Base-by-base conservation (phyloP, 2,329 filamentous ascomycete genomes). In the Trichoderma simmonsii region DNA sequence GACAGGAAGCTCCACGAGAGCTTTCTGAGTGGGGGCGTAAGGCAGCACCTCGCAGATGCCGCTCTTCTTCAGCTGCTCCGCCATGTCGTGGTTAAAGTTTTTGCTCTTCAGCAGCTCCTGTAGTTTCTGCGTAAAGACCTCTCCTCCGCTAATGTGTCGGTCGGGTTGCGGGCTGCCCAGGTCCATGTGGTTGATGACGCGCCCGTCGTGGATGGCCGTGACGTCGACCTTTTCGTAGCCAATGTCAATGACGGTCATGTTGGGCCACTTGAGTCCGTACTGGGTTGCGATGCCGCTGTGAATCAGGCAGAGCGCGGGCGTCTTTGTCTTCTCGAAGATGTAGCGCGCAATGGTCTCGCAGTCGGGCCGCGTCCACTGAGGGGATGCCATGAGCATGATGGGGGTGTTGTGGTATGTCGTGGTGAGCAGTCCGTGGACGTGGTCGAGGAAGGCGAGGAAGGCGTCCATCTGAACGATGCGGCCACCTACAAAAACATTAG, bases 271-370 rank as follows among this genome's bases (percentile, higher is more conserved):
- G 34, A 94, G 87, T 12, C 94, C 95, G 78, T 97, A 98, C 71
- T 96, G 91, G 1, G 94, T 92, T 30, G 96, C 95, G 61, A 97
- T 84, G 3, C 93, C 95, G 76, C 94, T 92, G 82, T 98, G 93
- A 84, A 99, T 92, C 74, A 98, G 87, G 77, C 92, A 95, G 66
- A 99, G 92, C 0, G 93, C 94, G 0, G 96, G 96, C 0, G 94
- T 96, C 84, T 95, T 96, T 79, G 97, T 97, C 83, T 96, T 97
- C 82, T 99, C 96, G 78, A 99, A 99, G 75, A 98, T 90, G 85
- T 97, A 99, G 74, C 96, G 93, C 15, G 95, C 93, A 75, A 99
- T 91, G 51, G 88, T 89, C 82, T 98, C 95, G 79, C 92, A 92
- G 81, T 98, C 94, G 74, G 92, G 91, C 9, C 92, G 90, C 4